Evolutionary conservation across 768 basidiomycete genomes (phyloP), one percentile per base, ranked within the genome.

Genomic region (Peribolospora kevripleyi): DNA sequence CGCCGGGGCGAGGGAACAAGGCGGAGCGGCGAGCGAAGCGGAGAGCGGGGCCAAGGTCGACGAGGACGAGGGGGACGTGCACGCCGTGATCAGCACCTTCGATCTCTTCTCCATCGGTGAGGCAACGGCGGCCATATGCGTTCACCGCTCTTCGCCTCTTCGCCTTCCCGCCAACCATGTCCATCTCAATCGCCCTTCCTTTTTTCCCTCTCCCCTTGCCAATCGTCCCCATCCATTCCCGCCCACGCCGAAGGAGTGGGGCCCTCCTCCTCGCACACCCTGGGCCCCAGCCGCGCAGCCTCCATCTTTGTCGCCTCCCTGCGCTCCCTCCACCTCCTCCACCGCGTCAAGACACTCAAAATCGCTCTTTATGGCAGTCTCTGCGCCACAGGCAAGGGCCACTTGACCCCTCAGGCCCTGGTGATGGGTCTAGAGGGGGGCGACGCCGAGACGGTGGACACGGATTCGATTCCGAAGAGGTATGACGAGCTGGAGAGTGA

Each of bases 371-470:
- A 91, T 66, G 90, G 90, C 39, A 86, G 83, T 6, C 72, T 95
- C 41, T 88, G 91, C 3, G 90, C 91, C 6, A 95, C 91, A 62
- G 87, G 68, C 0, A 67, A 69, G 59, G 70, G 65, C 10, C 46
- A 46, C 10, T 46, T 14, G 46, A 9, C 46, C 10, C 46, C 53
- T 46, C 11, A 45, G 11, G 53, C 36, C 40, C 8, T 11, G 37
- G 42, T 67, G 43, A 61, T 66, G 49, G 66, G 68, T 38, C 54
- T 68, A 42, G 65, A 67, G 59, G 68, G 69, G 0, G 58, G 60
- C 46, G 87, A 93, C 64, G 87, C 88, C 1, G 90, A 95, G 70
- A 87, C 84, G 2, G 82, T 95, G 57, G 84, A 90, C 63, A 81
- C 82, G 9, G 81, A 81, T 5, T 84, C 81, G 5, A 84, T 86